Evolutionary conservation across 192 early-diverging fungal species (phyloP), one percentile per base, ranked within the genome.

Genomic region (Umbelopsis sp.): DNA sequence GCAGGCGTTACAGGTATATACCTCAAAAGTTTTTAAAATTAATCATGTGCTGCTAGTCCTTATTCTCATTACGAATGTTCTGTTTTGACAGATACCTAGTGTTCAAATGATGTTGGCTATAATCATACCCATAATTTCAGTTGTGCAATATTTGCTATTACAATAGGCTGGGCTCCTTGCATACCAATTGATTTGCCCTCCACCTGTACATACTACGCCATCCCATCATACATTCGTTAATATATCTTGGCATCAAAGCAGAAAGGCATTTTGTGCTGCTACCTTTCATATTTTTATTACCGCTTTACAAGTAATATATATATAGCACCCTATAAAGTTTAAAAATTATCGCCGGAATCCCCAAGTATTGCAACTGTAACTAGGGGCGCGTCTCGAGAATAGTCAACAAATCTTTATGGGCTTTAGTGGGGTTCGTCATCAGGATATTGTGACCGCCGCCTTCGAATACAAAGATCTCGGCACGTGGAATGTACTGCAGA

Each of bases 391-490:
- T 61, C 12, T 61, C 55, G 10, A 61, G 18, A 35, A 61, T 61
- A n/a, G 55, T 18, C 12, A 61, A 12, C 11, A 80, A 22, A 10
- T 47, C 71, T 15, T 47, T 18, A 33, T 49, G 45, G 13, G 75
- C 61, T 25, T 51, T 46, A 21, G 69, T 46, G 23, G 53, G 61
- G 11, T 76, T 47, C 25, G 71, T 73, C 25, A 80, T 67, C 12
- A 76, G 18, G 35, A 80, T 72, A 20, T 75, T 74, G 52, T 80
- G 78, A 23, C 71, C 78, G 15, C 52, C 72, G 25, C 68, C 68
- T 30, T 71, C 41, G 48, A 61, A 69, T 3, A 66, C 48, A 20
- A 53, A 23, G 10, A 75, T 25, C 13, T 73, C 22, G 6, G 71
- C 68, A 11, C 67, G 68, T 25, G 74, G 78, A 13, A 80, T 49